Base-by-base conservation (phyloP, 1,139 yeast genomes). In the Spencermartinsiella ligniputridi region DNA sequence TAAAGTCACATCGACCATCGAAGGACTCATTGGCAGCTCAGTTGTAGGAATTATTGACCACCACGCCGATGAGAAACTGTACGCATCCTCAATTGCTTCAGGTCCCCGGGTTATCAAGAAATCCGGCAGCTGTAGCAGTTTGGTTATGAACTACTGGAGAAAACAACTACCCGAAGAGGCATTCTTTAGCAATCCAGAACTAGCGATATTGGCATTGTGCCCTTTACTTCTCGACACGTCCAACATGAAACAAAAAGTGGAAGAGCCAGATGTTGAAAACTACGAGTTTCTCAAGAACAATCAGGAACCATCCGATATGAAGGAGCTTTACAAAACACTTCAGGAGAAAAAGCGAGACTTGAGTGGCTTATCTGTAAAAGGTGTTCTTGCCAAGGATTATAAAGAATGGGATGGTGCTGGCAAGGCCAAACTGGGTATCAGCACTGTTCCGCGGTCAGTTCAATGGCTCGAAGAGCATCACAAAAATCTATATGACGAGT, bases 21-120 rank as follows among this genome's bases (percentile, higher is more conserved):
- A 70, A 40, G 45, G 55, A 46, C 30, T 60, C 44, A 47, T 65
- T 34, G 54, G 70, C 18, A 58, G 59, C 29, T 53, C 63, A 1
- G 81, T 88, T 0, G 66, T 65, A 0, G 82, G 81, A 0, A 78
- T 92, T 11, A 75, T 92, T 27, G 98, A 90, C 58, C 98, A 90
- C 59, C 98, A 90, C 61, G 84, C 72, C 4, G 95, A 88, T 56
- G 89, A 84, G 57, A 69, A 70, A 0, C 66, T 67, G 13, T 79
- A 73, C 53, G 34, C 54, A 13, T 61, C 67, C 18, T 63, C 70
- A 0, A 48, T 51, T 20, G 58, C 50, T 0, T 47, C 54, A 1
- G 66, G 70, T 18, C 96, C 96, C 0, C 64, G 94, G 44, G 66
- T 83, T 5, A 71, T 89, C 38, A 64, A 69, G 39, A 65, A 74